phyloP scores from a whole-genome alignment of 495 filamentous ascomycete species.

The Trichoderma reesei region DNA sequence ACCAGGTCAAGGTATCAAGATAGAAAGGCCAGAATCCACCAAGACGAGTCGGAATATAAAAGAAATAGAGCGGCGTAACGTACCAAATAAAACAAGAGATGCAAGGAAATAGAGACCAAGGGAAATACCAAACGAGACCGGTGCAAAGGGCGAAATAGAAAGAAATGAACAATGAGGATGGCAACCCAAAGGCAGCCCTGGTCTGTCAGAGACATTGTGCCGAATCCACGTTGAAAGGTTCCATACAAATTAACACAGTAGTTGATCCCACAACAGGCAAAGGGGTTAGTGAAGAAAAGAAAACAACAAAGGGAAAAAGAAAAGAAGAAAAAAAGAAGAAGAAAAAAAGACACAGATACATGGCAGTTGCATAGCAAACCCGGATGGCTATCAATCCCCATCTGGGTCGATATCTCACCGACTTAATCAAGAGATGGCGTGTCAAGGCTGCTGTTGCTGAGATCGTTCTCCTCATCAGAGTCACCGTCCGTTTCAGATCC shows the following conservation, averaged over 20 bases:
- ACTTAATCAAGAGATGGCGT: background rate
- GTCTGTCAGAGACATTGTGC: background rate
- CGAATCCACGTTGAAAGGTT: background rate
- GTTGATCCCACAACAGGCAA: background rate
- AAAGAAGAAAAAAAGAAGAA: background rate
- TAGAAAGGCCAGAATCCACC: background rate
- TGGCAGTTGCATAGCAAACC: background rate
- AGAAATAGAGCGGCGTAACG: too few relatives aligned
- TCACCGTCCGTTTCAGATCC: background rate
- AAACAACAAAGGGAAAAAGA: background rate
- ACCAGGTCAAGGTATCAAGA: too few relatives aligned
- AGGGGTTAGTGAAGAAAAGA: background rate
- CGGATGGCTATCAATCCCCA: background rate
- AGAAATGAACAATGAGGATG: background rate
- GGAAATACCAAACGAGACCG: background rate
- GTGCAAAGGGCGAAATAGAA: background rate
- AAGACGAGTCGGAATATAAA: too few relatives aligned
- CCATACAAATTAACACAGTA: background rate
- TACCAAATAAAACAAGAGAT: background rate
- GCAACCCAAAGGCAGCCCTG: background rate
- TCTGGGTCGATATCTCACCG: background rate
- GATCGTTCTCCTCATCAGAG: background rate
- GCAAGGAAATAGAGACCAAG: background rate
- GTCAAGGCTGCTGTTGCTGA: background rate
- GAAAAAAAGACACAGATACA: background rate